These are phyloP conservation scores for Mallotus nudiflorus DNA, from an alignment of 345 rosid genomes.

Conservation along the genomic window DNA sequence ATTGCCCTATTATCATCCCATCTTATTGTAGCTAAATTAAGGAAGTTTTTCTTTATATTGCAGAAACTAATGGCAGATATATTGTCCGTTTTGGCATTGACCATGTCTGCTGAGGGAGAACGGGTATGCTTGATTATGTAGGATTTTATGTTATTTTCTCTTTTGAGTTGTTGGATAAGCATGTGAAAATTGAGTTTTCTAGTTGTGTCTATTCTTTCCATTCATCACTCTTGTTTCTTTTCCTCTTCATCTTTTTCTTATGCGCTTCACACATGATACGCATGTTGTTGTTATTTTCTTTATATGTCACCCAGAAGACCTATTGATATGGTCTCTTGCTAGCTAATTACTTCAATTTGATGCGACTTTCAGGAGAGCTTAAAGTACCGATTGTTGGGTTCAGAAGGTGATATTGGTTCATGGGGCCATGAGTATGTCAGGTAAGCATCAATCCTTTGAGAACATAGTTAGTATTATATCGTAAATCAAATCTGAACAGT, in stretches of 20 bases:
- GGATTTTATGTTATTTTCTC: neutral
- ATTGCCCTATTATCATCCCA: neutral
- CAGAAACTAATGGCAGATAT: slow-evolving; percentile 90
- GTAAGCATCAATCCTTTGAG: slow-evolving; percentile 27
- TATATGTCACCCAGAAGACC: neutral
- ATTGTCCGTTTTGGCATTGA: slow-evolving; percentile 84
- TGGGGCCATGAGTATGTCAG: slow-evolving; percentile 99
- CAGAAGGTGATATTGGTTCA: slow-evolving; percentile 90
- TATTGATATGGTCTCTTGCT: neutral
- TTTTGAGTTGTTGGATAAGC: neutral
- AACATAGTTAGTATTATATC: neutral
- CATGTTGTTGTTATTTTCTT: neutral
- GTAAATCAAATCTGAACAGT: neutral
- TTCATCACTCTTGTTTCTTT: neutral
- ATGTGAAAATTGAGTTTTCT: neutral
- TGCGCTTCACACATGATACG: neutral
- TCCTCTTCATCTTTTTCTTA: neutral
- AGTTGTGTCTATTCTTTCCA: neutral
- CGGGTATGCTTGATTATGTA: slow-evolving; percentile 53
- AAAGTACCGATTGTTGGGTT: slow-evolving; percentile 77
- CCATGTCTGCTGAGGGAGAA: slow-evolving; percentile 98
- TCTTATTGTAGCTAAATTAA: neutral
- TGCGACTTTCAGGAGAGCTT: slow-evolving; percentile 74
- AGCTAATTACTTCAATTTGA: neutral
- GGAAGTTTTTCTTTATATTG: slow-evolving; percentile 29